Base-by-base conservation (phyloP, 495 filamentous ascomycete species). In the Entonaema liquescens region DNA sequence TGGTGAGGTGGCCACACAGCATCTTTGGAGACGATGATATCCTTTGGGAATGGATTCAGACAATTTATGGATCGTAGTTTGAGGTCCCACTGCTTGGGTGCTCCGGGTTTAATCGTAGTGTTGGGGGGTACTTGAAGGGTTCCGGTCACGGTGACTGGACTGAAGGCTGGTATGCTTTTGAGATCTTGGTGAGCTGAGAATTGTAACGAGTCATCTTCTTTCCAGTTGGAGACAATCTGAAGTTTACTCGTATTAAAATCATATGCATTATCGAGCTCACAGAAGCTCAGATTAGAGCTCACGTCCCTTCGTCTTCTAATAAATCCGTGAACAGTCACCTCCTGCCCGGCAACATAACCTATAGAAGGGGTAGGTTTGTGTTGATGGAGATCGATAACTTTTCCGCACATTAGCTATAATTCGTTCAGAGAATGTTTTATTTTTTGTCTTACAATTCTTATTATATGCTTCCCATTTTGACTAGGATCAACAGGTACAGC, bases 21-120 rank as follows among this genome's bases (percentile, higher is more conserved):
- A 57, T 90, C 87, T 13, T 86, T 80, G 1, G 89, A 91, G 71
- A 93, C 84, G 57, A 95, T 88, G 36, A 97, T 88, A 59, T 95
- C 87, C 52, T 86, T 86, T 1, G 92, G 88, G 54, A 98, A 92
- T 1, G 86, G 81, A 67, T 97, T 97, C 4, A 98, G 81, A 58
- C 83, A 80, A 33, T 86, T 79, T 40, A 99, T 84, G 6, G 84
- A 83, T n/a, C 83, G 70, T 15, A 96, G 76, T 23, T 74, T 59
- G 42, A 85, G 36, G 9, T 76, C 74, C 33, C 38, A 68, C 3
- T 5, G 25, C 28, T 38, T 29, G 6, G 11, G 11, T 0, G 5
- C 7, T 13, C 15, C 12, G 33, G 53, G 29, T 9, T 13, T 55
- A 2, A 17, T 23, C 25, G 56, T 67, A 21, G 35, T 52, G 25